phyloP scores from a whole-genome alignment of 495 filamentous ascomycete genomes.

The Amniculicola lignicola region DNA sequence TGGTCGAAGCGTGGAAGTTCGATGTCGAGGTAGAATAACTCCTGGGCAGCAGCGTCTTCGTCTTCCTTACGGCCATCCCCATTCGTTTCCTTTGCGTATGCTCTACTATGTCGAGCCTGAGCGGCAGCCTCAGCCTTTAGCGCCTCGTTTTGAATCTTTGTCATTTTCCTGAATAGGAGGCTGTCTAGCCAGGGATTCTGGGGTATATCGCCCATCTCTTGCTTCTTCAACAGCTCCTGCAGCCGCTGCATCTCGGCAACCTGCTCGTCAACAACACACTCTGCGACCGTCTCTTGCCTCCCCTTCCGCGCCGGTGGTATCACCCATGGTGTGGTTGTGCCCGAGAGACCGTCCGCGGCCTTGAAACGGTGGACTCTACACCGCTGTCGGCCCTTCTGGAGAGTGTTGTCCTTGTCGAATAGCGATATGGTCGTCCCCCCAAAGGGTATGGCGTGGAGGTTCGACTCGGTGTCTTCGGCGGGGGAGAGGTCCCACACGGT shows the following conservation, averaged over 20 bases:
- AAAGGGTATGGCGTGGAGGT: conserved; percentile 80
- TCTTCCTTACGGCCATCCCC: conserved; percentile 20
- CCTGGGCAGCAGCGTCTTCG: conserved; percentile 52
- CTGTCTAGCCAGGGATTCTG: conserved; percentile 93
- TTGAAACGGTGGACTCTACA: conserved; percentile 79
- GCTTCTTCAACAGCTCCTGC: conserved; percentile 89
- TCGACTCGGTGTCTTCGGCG: conserved; percentile 58
- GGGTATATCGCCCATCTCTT: conserved; percentile 94
- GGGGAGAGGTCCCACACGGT: conserved; percentile 95
- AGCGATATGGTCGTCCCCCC: conserved; percentile 87
- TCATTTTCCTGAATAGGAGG: conserved; percentile 80
- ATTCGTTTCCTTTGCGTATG: background rate
- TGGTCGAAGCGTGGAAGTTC: conserved; percentile 96
- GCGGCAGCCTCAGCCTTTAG: conserved; percentile 22
- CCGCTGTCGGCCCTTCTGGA: conserved; percentile 89
- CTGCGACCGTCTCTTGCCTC: conserved; percentile 49
- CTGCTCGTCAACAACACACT: conserved; percentile 52
- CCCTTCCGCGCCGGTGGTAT: conserved; percentile 51
- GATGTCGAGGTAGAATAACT: conserved; percentile 73
- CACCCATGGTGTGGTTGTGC: conserved; percentile 69
- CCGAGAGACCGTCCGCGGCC: conserved; percentile 80
- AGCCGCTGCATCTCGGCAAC: conserved; percentile 72
- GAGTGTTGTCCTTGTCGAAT: conserved; percentile 85
- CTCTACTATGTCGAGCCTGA: conserved; percentile 19
- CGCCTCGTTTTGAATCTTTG: conserved; percentile 50